Percentiles rank a stretch among this genome's conserved stretches.
Conservation (phyloP, 495 filamentous ascomycete genomes). For the Hyaloscypha finlandica region DNA sequence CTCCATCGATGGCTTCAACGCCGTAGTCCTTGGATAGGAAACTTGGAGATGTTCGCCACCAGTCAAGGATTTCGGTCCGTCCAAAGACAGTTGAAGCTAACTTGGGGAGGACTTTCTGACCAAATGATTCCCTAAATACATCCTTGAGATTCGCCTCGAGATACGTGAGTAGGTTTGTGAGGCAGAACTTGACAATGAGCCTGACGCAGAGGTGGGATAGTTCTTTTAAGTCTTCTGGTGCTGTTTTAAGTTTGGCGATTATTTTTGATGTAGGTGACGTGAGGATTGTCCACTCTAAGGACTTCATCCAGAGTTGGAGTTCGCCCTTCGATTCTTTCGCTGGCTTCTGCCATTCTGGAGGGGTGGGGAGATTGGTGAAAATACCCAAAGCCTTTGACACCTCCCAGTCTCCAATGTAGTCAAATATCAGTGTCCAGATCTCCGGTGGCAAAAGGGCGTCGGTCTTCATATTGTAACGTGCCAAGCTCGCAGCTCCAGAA, state of each 20-base stretch:
- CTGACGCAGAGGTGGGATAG: constrained; percentile 81
- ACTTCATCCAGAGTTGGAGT: constrained; percentile 54
- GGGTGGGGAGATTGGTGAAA: constrained; percentile 71
- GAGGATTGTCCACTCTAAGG: constrained; percentile 81
- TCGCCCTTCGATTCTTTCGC: constrained; percentile 46
- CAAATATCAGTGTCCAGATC: constrained; percentile 85
- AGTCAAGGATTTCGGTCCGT: constrained; percentile 80
- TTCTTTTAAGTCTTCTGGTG: constrained; percentile 66
- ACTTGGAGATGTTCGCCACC: constrained; percentile 78
- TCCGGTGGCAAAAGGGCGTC: constrained; percentile 66
- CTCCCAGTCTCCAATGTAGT: constrained; percentile 87
- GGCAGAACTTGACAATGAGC: constrained; percentile 82
- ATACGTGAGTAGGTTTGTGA: constrained; percentile 74
- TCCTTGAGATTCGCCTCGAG: constrained; percentile 76
- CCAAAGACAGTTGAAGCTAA: constrained; percentile 85
- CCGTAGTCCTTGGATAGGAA: constrained; percentile 74
- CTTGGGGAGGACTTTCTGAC: constrained; percentile 77
- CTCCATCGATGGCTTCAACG: constrained; percentile 81
- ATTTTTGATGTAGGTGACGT: constrained; percentile 66
- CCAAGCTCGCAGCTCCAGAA: constrained; percentile 36
- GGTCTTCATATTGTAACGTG: constrained; percentile 27
- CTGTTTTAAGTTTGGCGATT: constrained; percentile 64
- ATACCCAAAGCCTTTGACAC: constrained; percentile 77
- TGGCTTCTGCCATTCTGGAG: constrained; percentile 65
- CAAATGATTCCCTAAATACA: constrained; percentile 81